These are phyloP conservation scores for Venturia carpophila DNA, from an alignment of 2,329 filamentous ascomycete species.

Conservation along the genomic window DNA sequence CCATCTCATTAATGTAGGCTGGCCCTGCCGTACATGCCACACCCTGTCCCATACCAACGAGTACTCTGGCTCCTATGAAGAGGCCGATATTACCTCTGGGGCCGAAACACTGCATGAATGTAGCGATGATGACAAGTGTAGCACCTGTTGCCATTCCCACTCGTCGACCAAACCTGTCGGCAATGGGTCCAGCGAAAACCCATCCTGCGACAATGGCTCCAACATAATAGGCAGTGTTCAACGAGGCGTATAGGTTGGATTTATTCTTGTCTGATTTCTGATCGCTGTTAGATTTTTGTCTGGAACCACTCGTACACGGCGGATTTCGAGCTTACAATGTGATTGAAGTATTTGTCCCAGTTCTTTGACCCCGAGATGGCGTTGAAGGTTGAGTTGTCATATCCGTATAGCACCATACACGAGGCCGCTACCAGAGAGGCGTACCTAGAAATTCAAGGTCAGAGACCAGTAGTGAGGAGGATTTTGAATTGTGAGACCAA, in stretches of 20 bases:
- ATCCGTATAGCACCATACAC: slow-evolving; percentile 69
- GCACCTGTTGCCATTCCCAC: slow-evolving; percentile 59
- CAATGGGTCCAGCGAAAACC: slow-evolving; percentile 58
- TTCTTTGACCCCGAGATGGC: slow-evolving; percentile 60
- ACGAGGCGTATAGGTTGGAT: slow-evolving; percentile 38
- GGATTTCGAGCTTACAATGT: slow-evolving; percentile 26
- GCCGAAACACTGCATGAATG: slow-evolving; percentile 60
- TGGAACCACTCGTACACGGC: background rate
- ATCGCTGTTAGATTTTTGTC: background rate
- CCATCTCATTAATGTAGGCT: slow-evolving; percentile 63
- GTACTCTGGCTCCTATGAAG: slow-evolving; percentile 60
- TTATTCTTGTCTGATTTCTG: slow-evolving; percentile 31
- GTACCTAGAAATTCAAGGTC: slow-evolving; percentile 42
- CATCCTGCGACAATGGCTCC: slow-evolving; percentile 63
- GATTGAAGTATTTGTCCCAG: slow-evolving; percentile 58
- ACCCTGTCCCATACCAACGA: slow-evolving; percentile 64
- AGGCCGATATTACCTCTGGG: slow-evolving; percentile 53
- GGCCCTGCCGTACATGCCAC: slow-evolving; percentile 60
- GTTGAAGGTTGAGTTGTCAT: slow-evolving; percentile 68
- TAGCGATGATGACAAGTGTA: slow-evolving; percentile 57
- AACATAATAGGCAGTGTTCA: slow-evolving; percentile 65
- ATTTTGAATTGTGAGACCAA: background rate
- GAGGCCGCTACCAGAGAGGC: slow-evolving; percentile 62
- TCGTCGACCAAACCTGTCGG: slow-evolving; percentile 55
- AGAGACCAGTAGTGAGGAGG: background rate